Evolutionary conservation across 2,329 filamentous ascomycete species (phyloP), one percentile per base, ranked within the genome.

Genomic region (Neofusicoccum sp.): DNA sequence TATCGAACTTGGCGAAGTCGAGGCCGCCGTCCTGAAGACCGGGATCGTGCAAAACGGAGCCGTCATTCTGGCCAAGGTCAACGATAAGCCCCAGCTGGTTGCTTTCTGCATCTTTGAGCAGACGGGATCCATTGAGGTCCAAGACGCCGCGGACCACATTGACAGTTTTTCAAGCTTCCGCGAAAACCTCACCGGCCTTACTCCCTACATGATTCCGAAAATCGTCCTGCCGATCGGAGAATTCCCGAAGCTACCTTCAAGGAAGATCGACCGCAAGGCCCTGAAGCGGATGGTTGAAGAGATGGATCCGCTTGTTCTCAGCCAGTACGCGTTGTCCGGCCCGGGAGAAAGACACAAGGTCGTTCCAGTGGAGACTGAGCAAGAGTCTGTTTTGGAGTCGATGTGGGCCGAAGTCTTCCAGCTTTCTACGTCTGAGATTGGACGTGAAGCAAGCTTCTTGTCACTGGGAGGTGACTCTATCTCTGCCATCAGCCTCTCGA

Each of bases 1-100:
- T 4, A 70, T 74, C 58, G 71, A 74, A 63, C 65, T 73, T 43
- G 71, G 69, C 11, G 73, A 67, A 65, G 69, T 71, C 28, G 71
- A 64, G 64, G 67, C 66, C 61, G 53, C 53, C 6, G n/a, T 58
- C 28, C 38, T 58, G 4, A 16, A 16, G 8, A 58, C 53, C 11
- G 38, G 28, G 16, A 7, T 6, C 3, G 53, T 45, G n/a, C n/a
- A n/a, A n/a, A n/a, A n/a, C n/a, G n/a, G n/a, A n/a, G n/a, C n/a
- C n/a, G n/a, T n/a, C n/a, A n/a, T n/a, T n/a, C n/a, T n/a, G n/a
- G n/a, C n/a, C n/a, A n/a, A n/a, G n/a, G n/a, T n/a, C n/a, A n/a
- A n/a, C 45, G 30, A 16, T n/a, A 16, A 11, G 6, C 9, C 16
- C 0, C 56, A 60, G 31, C 58, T 60, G 0, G 58, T 60, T 4